These are phyloP conservation scores for Tylopilus sp. DNA, from an alignment of 768 basidiomycete species.

Conservation along the genomic window DNA sequence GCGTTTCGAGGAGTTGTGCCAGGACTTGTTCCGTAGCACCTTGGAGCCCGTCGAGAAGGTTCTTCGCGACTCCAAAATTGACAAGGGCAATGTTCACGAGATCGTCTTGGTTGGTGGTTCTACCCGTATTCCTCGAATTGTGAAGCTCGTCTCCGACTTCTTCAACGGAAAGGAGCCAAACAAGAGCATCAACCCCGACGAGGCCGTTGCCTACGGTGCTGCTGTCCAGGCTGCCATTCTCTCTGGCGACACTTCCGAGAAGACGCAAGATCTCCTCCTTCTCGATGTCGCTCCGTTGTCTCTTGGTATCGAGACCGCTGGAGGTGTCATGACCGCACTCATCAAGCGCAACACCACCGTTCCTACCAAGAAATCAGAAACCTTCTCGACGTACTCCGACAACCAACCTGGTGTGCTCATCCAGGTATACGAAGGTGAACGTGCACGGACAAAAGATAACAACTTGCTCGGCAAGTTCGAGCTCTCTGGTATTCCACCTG, in stretches of 20 bases:
- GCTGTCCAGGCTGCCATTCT: conserved; percentile 98
- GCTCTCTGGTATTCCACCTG: conserved; percentile 92
- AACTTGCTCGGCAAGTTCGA: conserved; percentile 98
- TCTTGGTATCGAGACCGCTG: conserved; percentile 96
- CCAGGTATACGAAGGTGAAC: conserved; percentile 97
- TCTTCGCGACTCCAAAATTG: conserved; percentile 95
- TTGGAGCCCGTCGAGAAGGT: conserved; percentile 98
- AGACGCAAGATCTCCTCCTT: conserved; percentile 93
- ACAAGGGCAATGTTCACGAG: conserved; percentile 93
- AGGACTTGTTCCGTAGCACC: conserved; percentile 91
- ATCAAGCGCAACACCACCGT: conserved; percentile 98
- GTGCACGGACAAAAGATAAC: conserved; percentile 98
- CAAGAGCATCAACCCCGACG: conserved; percentile 98
- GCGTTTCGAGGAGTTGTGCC: conserved; percentile 94
- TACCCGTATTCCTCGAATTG: conserved; percentile 96
- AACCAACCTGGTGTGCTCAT: conserved; percentile 99
- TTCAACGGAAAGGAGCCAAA: conserved; percentile 98
- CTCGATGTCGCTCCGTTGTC: conserved; percentile 92
- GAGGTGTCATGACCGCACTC: conserved; percentile 98
- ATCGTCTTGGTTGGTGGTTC: conserved; percentile 93
- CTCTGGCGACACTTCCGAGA: conserved; percentile 96
- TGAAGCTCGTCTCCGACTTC: conserved; percentile 97
- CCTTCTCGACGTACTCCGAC: conserved; percentile 97
- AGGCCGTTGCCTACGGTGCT: conserved; percentile 98
- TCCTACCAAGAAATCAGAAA: conserved; percentile 97